phyloP scores from a whole-genome alignment of 140 eudicot genomes.

The Bidens hawaiensis region DNA sequence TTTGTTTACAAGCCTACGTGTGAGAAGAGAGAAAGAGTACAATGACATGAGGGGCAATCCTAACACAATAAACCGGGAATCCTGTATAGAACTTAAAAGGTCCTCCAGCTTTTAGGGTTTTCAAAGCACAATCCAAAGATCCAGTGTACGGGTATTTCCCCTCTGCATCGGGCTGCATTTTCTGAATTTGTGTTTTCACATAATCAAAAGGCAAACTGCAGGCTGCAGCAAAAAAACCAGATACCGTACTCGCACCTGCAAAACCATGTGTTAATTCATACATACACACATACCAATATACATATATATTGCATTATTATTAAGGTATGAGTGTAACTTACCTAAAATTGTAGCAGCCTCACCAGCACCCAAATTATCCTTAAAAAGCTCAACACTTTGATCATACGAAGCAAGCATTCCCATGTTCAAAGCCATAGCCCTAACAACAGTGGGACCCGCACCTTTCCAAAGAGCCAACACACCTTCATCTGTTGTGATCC shows the following conservation, averaged over 20 bases:
- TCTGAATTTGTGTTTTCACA: conserved; percentile 80
- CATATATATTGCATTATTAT: no score
- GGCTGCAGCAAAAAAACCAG: conserved; percentile 93
- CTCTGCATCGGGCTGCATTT: conserved; percentile 82
- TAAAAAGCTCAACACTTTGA: conserved; percentile 69
- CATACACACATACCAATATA: no score
- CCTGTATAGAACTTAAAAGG: conserved; percentile 85
- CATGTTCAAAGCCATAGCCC: conserved; percentile 95
- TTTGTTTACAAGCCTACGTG: no score
- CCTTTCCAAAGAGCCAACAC: conserved; percentile 81
- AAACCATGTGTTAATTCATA: background rate
- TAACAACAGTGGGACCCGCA: conserved; percentile 83
- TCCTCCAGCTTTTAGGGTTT: conserved; percentile 61
- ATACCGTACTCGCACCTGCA: conserved; percentile 81
- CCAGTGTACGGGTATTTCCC: conserved; percentile 75
- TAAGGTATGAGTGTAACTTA: conserved; percentile 16
- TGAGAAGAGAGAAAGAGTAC: conserved; percentile 31
- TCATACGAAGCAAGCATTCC: conserved; percentile 97
- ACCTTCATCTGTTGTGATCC: conserved; percentile 75
- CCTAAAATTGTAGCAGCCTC: conserved; percentile 69
- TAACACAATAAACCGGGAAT: conserved; percentile 81
- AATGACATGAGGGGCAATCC: conserved; percentile 98
- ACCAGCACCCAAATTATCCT: conserved; percentile 62
- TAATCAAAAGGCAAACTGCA: conserved; percentile 93
- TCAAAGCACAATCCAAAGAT: conserved; percentile 67